Percentiles rank a stretch among this genome's conserved stretches.
Conservation (phyloP, 306 rosid species). For the Malus fusca region DNA sequence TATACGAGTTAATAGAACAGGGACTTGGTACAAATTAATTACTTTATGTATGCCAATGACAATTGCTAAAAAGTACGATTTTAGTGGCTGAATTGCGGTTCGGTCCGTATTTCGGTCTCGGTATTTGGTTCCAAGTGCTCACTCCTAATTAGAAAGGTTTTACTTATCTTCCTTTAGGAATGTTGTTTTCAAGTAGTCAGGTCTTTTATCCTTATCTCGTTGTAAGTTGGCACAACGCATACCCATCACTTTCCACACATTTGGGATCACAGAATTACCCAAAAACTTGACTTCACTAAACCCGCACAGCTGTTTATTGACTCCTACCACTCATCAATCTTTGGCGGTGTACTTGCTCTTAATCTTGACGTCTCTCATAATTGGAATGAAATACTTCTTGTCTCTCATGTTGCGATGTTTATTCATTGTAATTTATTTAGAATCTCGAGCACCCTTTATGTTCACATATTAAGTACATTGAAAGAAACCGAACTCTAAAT, state of each 20-base stretch:
- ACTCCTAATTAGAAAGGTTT: too few species aligned
- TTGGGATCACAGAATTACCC: rapidly evolving
- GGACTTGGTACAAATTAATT: not conserved
- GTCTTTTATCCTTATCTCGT: too few species aligned
- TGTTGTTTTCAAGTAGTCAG: too few species aligned
- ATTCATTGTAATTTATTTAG: not conserved
- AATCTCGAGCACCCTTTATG: not conserved
- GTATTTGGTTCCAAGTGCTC: too few species aligned
- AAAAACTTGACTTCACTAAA: not conserved
- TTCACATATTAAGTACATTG: too few species aligned
- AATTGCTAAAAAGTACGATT: too few species aligned
- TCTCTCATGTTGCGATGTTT: not conserved
- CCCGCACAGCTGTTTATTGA: not conserved
- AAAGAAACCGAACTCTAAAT: too few species aligned
- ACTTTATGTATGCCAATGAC: not conserved
- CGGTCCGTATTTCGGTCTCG: too few species aligned
- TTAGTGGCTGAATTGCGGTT: too few species aligned
- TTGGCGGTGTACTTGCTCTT: not conserved
- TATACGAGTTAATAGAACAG: not conserved
- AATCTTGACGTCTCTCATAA: not conserved
- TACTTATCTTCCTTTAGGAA: not conserved
- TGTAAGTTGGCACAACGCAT: not conserved
- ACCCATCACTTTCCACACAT: too few species aligned
- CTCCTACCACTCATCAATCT: not conserved
- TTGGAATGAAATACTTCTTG: too few species aligned